These are phyloP conservation scores for Crithidia mellificae DNA, from an alignment of 208 protist genomes.

Conservation along the genomic window DNA sequence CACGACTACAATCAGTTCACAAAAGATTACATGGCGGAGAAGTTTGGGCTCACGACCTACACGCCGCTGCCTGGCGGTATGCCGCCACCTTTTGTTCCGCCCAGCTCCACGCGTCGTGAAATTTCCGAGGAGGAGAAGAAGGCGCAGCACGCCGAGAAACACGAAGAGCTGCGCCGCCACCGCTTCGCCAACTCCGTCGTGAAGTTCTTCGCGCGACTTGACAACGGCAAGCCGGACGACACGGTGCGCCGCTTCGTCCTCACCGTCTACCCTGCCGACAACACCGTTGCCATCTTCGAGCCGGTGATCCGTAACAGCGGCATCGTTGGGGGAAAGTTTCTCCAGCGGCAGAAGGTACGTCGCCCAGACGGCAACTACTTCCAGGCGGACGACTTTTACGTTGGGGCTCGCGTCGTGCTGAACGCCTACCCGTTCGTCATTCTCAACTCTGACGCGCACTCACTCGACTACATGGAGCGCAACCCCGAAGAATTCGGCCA, in stretches of 20 bases:
- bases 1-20: slow-evolving; percentile 96
- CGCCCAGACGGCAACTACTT: slow-evolving; percentile 62
- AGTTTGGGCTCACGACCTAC: slow-evolving; percentile 69
- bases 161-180: slow-evolving; percentile 80
- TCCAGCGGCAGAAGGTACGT: slow-evolving; percentile 84
- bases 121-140: slow-evolving; percentile 86
- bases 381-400: slow-evolving; percentile 84
- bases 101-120: slow-evolving; percentile 80
- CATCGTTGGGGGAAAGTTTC: slow-evolving; percentile 94
- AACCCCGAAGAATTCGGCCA: slow-evolving; percentile 80
- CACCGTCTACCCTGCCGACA: slow-evolving; percentile 90
- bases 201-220: slow-evolving; percentile 90
- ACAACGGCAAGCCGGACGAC: slow-evolving; percentile 83
- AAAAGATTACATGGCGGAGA: slow-evolving; percentile 76
- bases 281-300: slow-evolving; percentile 93
- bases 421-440: slow-evolving; percentile 86
- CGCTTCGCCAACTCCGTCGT: slow-evolving; percentile 82
- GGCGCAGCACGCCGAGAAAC: slow-evolving; percentile 72
- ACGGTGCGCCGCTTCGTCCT: slow-evolving; percentile 91
- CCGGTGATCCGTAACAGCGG: slow-evolving; percentile 92
- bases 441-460: slow-evolving; percentile 85
- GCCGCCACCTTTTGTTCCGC: slow-evolving; percentile 62
- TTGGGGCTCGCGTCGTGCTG: slow-evolving; percentile 77
- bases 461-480: slow-evolving; percentile 92
- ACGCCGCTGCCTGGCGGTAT: slow-evolving; percentile 60